These are phyloP conservation scores for Tubosaeta brunneosetosa DNA, from an alignment of 768 basidiomycete genomes.

Conservation along the genomic window DNA sequence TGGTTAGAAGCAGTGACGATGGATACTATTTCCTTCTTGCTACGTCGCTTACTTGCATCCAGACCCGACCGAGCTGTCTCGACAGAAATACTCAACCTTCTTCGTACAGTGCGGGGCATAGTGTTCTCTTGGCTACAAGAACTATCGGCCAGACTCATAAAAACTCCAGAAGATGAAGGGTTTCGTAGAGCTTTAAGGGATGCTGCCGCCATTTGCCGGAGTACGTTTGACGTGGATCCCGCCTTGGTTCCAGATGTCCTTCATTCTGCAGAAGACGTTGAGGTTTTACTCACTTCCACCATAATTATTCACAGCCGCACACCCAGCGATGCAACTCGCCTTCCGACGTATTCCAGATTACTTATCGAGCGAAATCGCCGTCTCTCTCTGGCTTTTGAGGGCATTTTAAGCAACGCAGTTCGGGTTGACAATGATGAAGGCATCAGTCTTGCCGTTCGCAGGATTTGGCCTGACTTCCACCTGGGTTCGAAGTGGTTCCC, in stretches of 20 bases:
- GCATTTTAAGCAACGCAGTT: constrained; percentile 10
- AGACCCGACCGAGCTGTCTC: constrained; percentile 9
- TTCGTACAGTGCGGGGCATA: constrained; percentile 28
- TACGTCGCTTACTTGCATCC: constrained; percentile 33
- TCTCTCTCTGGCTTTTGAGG: constrained; percentile 29
- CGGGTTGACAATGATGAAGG: constrained; percentile 10
- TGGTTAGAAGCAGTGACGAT: constrained; percentile 27
- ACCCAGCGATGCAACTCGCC: constrained; percentile 6
- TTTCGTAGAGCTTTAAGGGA: constrained; percentile 12
- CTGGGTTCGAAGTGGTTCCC: constrained; percentile 23
- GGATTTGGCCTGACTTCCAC: constrained; percentile 31
- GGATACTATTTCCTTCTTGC: constrained; percentile 30
- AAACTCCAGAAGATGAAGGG: background rate
- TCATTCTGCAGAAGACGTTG: constrained; percentile 19
- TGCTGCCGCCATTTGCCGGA: constrained; percentile 16
- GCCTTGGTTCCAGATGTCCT: constrained; percentile 9
- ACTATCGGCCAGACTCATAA: constrained; percentile 19
- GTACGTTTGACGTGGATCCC: constrained; percentile 28
- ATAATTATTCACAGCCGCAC: constrained; percentile 32
- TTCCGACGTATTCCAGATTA: constrained; percentile 11
- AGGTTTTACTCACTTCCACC: constrained; percentile 29
- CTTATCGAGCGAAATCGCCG: constrained; percentile 31
- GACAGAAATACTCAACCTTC: constrained; percentile 17
- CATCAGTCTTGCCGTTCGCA: constrained; percentile 27
- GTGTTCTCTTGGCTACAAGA: constrained; percentile 35